Base-by-base conservation (phyloP, 768 basidiomycete genomes). In the Baorangia bicolor region DNA sequence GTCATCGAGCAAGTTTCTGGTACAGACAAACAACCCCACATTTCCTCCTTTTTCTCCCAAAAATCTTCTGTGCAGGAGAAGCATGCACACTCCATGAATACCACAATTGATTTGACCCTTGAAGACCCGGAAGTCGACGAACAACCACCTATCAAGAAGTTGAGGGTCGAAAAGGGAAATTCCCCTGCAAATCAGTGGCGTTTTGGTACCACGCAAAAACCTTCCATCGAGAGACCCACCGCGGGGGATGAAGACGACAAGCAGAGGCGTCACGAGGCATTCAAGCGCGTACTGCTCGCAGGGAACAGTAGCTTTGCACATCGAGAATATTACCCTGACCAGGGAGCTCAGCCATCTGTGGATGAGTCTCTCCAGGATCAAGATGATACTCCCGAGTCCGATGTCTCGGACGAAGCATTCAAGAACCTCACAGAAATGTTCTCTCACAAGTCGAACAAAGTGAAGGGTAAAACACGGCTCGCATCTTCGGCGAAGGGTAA, bases 91-190 rank as follows among this genome's bases (percentile, higher is more conserved):
- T 44, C 58, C 6, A 33, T n/a, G n/a, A n/a, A n/a, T n/a, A n/a
- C n/a, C n/a, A n/a, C 75, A 18, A 81, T 87, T 51, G 86, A 87
- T 73, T 69, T 87, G 58, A 85, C 86, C 12, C 50, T 64, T 27
- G 79, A 78, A 44, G 76, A 74, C 48, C 64, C 67, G 28, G 70
- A 72, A 33, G 61, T 35, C 18, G 63, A 51, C 50, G 58, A 56
- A 27, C 64, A 63, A 38, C 70, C 61, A 30, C 65, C 63, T 20
- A 65, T 65, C 50, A 75, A 72, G 61, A 65, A 59, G 57, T 53
- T 66, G 44, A 74, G 62, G 59, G 57, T 59, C 53, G 60, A 35
- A 43, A 59, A 56, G 55, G 53, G 50, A 27, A 54, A 55, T 35
- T 53, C 69, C 1, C 55, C 48, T 13, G 69, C 69, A 5, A 74